These are phyloP conservation scores for Glycine latifolia DNA, from an alignment of 306 rosid genomes.

Conservation along the genomic window DNA sequence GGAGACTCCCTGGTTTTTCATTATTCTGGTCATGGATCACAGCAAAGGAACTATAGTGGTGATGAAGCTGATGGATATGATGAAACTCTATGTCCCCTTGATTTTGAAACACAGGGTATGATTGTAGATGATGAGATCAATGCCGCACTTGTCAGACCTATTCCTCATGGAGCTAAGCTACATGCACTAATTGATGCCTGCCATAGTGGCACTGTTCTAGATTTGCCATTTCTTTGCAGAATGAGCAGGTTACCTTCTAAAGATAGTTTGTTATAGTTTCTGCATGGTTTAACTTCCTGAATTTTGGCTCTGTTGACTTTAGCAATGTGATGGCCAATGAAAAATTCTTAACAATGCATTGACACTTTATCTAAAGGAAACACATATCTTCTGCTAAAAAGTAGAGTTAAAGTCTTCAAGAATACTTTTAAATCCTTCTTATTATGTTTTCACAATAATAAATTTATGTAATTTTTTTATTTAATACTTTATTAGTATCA, in stretches of 20 bases:
- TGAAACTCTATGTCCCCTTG: constrained; percentile 95
- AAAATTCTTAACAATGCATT: constrained; percentile 2
- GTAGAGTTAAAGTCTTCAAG: background rate
- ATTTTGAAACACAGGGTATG: constrained; percentile 99
- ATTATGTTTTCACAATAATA: background rate
- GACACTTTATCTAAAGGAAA: background rate
- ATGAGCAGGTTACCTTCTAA: constrained; percentile 79
- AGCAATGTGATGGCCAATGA: constrained; percentile 22
- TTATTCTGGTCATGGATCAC: constrained; percentile 99
- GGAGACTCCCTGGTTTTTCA: constrained; percentile 98
- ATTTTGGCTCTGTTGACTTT: constrained; percentile 30
- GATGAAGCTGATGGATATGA: constrained; percentile 96
- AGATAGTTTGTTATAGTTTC: background rate
- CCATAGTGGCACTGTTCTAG: constrained; percentile 96
- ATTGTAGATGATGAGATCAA: constrained; percentile 98
- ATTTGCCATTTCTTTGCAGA: constrained; percentile 96
- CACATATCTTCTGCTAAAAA: constrained; percentile 6
- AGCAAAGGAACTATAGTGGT: constrained; percentile 84
- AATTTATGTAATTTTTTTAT: background rate
- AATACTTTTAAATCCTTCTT: background rate
- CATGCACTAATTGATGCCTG: constrained; percentile 97
- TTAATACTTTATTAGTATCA: background rate
- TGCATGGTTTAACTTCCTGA: constrained; percentile 27
- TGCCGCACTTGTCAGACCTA: constrained; percentile 74
- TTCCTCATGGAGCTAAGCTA: constrained; percentile 87